Percentiles rank a stretch among this genome's conserved stretches.
Conservation (phyloP, 139 green algal genomes). For the Haematococcus sp. region DNA sequence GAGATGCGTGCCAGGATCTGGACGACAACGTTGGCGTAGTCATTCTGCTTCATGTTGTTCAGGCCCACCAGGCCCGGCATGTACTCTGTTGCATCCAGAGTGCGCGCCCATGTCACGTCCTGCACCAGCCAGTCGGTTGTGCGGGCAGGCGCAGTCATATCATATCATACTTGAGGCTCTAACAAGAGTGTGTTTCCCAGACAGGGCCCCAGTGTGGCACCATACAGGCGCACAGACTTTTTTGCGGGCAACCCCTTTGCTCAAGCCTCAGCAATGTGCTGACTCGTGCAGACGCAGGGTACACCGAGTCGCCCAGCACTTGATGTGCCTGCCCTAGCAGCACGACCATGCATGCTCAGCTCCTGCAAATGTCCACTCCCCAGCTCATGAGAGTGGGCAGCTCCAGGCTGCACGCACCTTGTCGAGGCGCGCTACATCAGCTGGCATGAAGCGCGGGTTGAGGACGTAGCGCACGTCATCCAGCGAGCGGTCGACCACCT, state of each 20-base stretch:
- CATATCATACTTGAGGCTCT: no score
- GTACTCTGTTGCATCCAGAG: constrained; percentile 94
- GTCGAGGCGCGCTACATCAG: constrained; percentile 43
- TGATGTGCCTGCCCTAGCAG: no score
- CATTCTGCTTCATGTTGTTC: constrained; percentile 94
- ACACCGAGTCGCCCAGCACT: no score
- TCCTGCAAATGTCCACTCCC: no score
- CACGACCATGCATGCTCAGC: no score
- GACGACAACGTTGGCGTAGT: constrained; percentile 94
- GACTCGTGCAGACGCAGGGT: no score
- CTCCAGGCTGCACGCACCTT: constrained; percentile 4
- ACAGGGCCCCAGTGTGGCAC: no score
- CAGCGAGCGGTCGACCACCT: constrained; percentile 89
- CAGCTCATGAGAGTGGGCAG: no score
- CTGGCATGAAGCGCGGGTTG: constrained; percentile 72
- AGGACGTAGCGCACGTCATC: constrained; percentile 92
- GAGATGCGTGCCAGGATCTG: constrained; percentile 63
- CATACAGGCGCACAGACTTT: neutral
- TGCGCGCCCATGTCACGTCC: constrained; percentile 77
- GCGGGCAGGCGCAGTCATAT: no score
- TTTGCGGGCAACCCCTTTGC: no score
- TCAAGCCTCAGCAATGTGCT: no score
- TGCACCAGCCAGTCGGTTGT: neutral
- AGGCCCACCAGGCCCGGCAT: constrained; percentile 93
- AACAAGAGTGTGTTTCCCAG: no score